Base-by-base conservation (phyloP, 176 grass and related monocot species). In the Oryza glaberrima region DNA sequence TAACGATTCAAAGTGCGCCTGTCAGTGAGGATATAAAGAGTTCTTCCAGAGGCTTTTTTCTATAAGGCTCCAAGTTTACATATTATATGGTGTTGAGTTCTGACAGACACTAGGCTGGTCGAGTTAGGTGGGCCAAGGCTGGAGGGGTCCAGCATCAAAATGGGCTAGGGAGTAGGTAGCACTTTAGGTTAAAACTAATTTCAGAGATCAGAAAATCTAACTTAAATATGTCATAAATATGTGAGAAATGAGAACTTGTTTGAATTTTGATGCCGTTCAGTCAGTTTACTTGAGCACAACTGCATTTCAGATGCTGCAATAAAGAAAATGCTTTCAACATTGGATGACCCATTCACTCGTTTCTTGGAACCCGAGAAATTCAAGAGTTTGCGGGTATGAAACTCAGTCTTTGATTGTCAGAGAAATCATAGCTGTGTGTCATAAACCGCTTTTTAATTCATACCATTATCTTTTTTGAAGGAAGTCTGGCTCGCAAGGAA, bases 291-390 rank as follows among this genome's bases (percentile, higher is more conserved):
- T 26, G 47, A 67, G 9, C 9, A 1, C 1, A 11, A 11, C 26
- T 80, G 52, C 20, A 60, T 83, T 95, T 83, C 96, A 98, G 96
- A 98, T 89, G 88, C 65, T 13, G 93, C 96, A 61, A 96, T 98
- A 72, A 98, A 83, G 88, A 98, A 92, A 80, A 98, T 98, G 96
- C 90, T 98, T 87, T 89, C 88, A 65, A 94, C 90, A 0, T 83
- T 98, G 75, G 83, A 98, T 68, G 96, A 96, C 51, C 93, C 96
- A 43, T 98, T 98, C 88, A 98, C 96, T 81, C 93, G 96, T 65
- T 96, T 98, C 77, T 75, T 98, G 68, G 96, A 98, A 82, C 96
- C 96, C 14, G 96, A 98, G 82, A 98, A 98, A 87, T 92, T 98
- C 72, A 98, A 94, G 83, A 95, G 90, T 40, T 95, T 98, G 91